Evolutionary conservation across 1,139 yeast genomes (phyloP).

Genomic region (Candida dubliniensis): DNA sequence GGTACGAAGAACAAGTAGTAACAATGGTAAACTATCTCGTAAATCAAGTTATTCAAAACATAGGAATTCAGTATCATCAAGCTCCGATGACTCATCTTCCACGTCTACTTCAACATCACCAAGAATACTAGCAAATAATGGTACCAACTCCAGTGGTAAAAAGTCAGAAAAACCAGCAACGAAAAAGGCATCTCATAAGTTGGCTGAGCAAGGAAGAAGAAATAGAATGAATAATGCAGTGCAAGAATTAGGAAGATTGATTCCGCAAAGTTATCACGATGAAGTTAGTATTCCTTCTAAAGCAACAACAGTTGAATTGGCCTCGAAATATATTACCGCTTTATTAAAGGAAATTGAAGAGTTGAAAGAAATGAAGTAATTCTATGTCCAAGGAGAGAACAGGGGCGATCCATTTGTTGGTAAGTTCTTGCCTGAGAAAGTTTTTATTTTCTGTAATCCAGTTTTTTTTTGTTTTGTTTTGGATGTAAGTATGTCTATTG

Average conservation of each 20-base stretch:
- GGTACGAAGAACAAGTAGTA: constrained; percentile 1
- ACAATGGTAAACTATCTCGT: constrained; percentile 5
- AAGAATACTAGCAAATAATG: constrained; percentile 6
- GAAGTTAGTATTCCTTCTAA: constrained; percentile 71
- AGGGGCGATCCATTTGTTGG: too few species aligned
- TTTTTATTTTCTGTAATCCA: too few species aligned
- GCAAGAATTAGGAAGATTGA: constrained; percentile 64
- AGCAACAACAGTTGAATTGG: constrained; percentile 93
- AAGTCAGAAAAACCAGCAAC: constrained; percentile 34
- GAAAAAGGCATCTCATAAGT: constrained; percentile 80
- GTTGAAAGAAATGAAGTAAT: constrained; percentile 3
- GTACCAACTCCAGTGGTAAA: constrained; percentile 5
- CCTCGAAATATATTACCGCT: constrained; percentile 64
- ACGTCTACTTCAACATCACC: constrained; percentile 24
- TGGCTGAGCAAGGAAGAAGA: constrained; percentile 95
- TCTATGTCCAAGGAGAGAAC: too few species aligned
- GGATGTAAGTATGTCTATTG: too few species aligned
- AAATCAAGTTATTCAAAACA: constrained; percentile 10
- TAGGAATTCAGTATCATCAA: constrained; percentile 14
- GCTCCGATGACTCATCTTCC: constrained; percentile 11
- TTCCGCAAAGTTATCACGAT: constrained; percentile 64
- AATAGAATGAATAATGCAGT: constrained; percentile 89
- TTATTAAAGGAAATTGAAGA: constrained; percentile 24
- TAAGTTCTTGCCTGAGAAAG: too few species aligned
- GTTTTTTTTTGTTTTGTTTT: too few species aligned